These are phyloP conservation scores for Termitomyces sp. DNA, from an alignment of 768 basidiomycete genomes.

Conservation along the genomic window DNA sequence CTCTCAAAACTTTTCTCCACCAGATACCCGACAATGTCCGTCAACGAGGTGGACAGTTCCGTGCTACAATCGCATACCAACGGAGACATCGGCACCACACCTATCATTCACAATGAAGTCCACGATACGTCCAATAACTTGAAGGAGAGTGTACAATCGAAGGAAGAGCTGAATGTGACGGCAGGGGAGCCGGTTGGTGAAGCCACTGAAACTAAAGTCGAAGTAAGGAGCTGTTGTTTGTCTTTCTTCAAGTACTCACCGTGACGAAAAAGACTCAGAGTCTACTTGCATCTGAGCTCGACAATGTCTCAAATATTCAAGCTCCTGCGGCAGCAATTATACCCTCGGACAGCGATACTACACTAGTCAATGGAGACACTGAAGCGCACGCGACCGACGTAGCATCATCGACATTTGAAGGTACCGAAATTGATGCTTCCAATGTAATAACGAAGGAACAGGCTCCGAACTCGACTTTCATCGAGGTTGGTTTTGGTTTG, in stretches of 20 bases:
- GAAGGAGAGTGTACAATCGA: conserved; percentile 11
- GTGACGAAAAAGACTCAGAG: not conserved
- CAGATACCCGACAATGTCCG: conserved; percentile 21
- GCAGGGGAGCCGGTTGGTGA: conserved; percentile 6
- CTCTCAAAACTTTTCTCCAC: conserved; percentile 13
- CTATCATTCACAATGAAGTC: conserved; percentile 1
- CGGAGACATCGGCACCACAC: conserved; percentile 2
- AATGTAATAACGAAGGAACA: not conserved
- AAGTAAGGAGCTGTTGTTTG: conserved; percentile 9
- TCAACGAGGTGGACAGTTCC: conserved; percentile 14
- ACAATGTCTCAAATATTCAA: not conserved
- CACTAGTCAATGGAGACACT: conserved; percentile 3
- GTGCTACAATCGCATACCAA: conserved; percentile 12
- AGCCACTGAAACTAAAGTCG: conserved; percentile 1
- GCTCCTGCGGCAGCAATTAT: not conserved
- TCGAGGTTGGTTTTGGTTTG: conserved; percentile 11
- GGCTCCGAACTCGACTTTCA: not conserved
- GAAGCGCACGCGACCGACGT: not conserved
- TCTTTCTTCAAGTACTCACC: not conserved
- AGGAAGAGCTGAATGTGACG: conserved; percentile 5
- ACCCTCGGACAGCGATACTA: conserved; percentile 2
- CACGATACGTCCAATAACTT: conserved; percentile 9
- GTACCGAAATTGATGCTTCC: not conserved
- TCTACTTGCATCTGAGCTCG: not conserved
- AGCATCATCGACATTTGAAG: not conserved